Conservation (phyloP, 352 stramenopile species). For the Pythium biforme region DNA sequence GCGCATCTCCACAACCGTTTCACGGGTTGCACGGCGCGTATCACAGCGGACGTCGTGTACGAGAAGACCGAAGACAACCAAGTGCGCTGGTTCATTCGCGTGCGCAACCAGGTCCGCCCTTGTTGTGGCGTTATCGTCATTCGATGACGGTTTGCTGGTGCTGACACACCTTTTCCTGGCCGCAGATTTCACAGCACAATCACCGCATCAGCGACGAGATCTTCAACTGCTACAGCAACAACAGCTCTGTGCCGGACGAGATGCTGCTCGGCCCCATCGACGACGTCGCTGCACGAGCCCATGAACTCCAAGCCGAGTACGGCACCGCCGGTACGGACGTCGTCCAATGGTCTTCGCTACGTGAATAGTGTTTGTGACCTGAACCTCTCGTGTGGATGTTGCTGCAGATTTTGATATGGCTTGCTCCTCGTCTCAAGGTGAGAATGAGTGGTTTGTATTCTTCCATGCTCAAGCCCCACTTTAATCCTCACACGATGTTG, state of each 20-base stretch:
- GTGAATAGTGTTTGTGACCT: background rate
- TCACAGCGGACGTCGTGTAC: constrained; percentile 76
- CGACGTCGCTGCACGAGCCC: constrained; percentile 10
- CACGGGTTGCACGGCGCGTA: constrained; percentile 68
- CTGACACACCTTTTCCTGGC: background rate
- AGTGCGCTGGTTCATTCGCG: constrained; percentile 63
- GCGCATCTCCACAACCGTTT: constrained; percentile 77
- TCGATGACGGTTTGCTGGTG: background rate
- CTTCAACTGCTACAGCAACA: constrained; percentile 77
- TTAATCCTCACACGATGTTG: background rate
- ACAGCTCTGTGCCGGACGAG: constrained; percentile 75
- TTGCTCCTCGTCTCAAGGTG: constrained; percentile 2
- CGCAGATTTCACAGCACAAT: constrained; percentile 72
- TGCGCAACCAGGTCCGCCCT: constrained; percentile 71
- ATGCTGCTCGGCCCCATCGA: constrained; percentile 45
- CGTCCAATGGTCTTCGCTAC: background rate
- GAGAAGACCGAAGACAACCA: constrained; percentile 48
- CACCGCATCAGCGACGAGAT: constrained; percentile 78
- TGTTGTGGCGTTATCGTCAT: no score
- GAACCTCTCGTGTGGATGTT: background rate
- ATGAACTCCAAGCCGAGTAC: constrained; percentile 10
- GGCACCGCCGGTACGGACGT: background rate
- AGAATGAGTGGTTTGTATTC: no score
- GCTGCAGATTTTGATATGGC: constrained; percentile 14
- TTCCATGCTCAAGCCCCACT: background rate